Percentiles rank a stretch among this genome's conserved stretches.
phyloP scores from a whole-genome alignment of 2,329 filamentous ascomycete genomes.

The Fusarium dimerum region DNA sequence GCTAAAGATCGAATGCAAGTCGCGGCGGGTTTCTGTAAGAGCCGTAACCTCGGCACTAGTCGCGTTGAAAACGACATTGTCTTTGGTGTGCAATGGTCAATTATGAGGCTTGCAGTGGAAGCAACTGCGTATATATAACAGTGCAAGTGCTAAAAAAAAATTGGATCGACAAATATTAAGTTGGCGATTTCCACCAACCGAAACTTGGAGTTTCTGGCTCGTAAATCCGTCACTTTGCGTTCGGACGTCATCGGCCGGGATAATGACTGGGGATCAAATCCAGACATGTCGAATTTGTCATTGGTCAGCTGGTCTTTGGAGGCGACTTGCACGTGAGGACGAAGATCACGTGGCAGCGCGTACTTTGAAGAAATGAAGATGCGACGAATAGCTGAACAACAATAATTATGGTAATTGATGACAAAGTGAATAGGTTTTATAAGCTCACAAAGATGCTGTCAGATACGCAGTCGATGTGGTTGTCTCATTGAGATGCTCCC shows the following conservation, averaged over 20 bases:
- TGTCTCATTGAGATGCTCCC: no score
- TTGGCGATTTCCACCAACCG: constrained; percentile 11
- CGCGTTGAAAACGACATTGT: constrained; percentile 34
- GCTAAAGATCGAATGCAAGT: constrained; percentile 29
- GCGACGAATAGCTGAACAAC: not conserved
- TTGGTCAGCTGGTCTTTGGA: not conserved
- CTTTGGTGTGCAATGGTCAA: not conserved
- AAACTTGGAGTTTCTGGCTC: constrained; percentile 26
- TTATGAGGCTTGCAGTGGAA: not conserved
- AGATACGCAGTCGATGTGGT: no score
- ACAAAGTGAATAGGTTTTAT: no score
- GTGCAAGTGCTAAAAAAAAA: not conserved
- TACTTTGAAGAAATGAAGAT: not conserved
- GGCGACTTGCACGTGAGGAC: not conserved
- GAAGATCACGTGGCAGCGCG: constrained; percentile 19
- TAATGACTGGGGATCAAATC: not conserved
- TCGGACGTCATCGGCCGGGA: constrained; percentile 36
- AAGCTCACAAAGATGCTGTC: no score
- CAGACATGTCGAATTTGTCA: not conserved
- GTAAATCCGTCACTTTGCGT: constrained; percentile 31
- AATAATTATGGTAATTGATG: no score
- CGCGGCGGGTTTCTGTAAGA: constrained; percentile 22
- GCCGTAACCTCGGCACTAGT: constrained; percentile 34
- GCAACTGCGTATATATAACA: not conserved
- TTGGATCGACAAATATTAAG: constrained; percentile 10